Conservation (phyloP, 106 monocot genomes). For the Vanilla planifolia region DNA sequence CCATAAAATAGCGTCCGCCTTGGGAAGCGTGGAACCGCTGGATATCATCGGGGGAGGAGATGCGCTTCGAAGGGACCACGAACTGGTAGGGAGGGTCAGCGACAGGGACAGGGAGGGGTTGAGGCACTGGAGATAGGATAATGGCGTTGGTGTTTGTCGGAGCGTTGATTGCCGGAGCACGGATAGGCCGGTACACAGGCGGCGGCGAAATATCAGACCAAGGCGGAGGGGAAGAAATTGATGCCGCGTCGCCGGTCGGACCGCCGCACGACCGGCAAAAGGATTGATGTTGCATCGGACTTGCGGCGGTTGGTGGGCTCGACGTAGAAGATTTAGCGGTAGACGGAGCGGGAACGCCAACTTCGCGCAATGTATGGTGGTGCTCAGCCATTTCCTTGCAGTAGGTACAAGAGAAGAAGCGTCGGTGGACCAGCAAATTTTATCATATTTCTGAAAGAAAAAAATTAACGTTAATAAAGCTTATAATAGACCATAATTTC, state of each 20-base stretch:
- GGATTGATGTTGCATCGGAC: conserved; percentile 1
- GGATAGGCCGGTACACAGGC: conserved; percentile 86
- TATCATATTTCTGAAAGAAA: too few relatives aligned
- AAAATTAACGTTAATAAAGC: too few relatives aligned
- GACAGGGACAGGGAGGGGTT: conserved; percentile 59
- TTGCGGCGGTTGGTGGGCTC: conserved; percentile 5
- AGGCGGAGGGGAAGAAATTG: conserved; percentile 8
- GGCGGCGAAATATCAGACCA: conserved; percentile 23
- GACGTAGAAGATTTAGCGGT: conserved; percentile 8
- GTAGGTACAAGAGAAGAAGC: too few relatives aligned
- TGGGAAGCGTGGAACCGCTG: conserved; percentile 43
- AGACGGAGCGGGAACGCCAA: neutral
- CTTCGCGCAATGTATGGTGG: neutral
- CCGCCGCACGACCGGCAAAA: conserved; percentile 49
- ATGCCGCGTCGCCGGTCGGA: conserved; percentile 14
- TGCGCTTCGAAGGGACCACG: conserved; percentile 52
- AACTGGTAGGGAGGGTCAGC: conserved; percentile 39
- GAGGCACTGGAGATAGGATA: conserved; percentile 77
- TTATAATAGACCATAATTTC: too few relatives aligned
- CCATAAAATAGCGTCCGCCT: conserved; percentile 76
- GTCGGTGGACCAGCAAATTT: too few relatives aligned
- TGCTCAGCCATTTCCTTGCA: conserved; percentile 1
- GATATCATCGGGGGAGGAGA: conserved; percentile 64
- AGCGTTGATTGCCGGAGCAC: conserved; percentile 82
- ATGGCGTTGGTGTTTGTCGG: conserved; percentile 62